Base-by-base conservation (phyloP, 768 basidiomycete species). In the Imleria badia region DNA sequence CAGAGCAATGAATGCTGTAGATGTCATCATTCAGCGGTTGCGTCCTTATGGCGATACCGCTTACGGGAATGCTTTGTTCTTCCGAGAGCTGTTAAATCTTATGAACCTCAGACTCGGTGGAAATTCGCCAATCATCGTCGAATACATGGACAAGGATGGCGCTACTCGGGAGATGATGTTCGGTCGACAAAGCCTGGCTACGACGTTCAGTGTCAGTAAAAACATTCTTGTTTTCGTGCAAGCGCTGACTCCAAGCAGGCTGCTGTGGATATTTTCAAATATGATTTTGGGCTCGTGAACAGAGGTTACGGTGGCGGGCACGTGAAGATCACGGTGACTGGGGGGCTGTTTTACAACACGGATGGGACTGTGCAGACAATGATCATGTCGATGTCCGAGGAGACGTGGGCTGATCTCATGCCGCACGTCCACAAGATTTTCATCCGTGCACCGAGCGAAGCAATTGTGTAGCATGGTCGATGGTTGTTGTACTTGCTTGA, bases 41-140 rank as follows among this genome's bases (percentile, higher is more conserved):
- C 22, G 45, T 17, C 19, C 26, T 26, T n/a, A 26, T 26, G 4
- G 26, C 40, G 38, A 8, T 39, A 58, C 52, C 19, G 47, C 52
- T 17, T 30, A 45, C 22, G 47, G 75, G 56, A 66, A 87, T 84
- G 48, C 72, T 69, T 20, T 75, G 66, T 35, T 78, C 71, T 61
- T 85, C 80, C 12, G 82, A 52, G 72, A 86, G 85, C 62, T 87
- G 57, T 58, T 19, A 67, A 26, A 26, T 55, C 22, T 63, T 46
- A 29, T 47, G 19, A 35, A 13, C 42, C 46, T 1, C n/a, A n/a
- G n/a, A n/a, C n/a, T n/a, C n/a, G 19, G n/a, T 5, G 15, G 14
- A 20, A 45, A 13, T 44, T 31, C 3, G 17, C 52, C 49, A 7
- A 51, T 51, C 20, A 34, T 48, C 33, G 38, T 61, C 20, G 50